Evolutionary conservation across 768 basidiomycete species (phyloP), one percentile per base, ranked within the genome.

Genomic region (Termitomyces heimii): DNA sequence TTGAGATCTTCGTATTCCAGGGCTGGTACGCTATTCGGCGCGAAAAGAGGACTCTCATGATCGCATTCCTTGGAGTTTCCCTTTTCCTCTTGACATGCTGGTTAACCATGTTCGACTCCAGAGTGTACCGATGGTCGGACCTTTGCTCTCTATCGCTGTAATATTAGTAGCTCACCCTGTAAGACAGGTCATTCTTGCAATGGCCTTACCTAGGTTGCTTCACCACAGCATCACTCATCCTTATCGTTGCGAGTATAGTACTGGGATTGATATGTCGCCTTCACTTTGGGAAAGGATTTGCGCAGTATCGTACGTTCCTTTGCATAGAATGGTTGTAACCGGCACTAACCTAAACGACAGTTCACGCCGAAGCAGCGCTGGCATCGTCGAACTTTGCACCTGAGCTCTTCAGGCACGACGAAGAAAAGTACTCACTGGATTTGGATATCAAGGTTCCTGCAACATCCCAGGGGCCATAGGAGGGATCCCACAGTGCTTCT

Each of bases 231-330:
- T 80, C 82, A 0, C 73, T 82, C 60, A 61, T 72, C 10, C 70
- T 79, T 9, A 67, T 78, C 37, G 55, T 72, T 65, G 70, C 73
- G 20, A 79, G 75, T 48, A 68, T 75, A 40, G 65, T 75, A 29
- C 71, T 85, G 14, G 81, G 77, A 8, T 61, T 77, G 52, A 65
- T 82, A 26, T 84, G 81, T 62, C 71, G 78, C 60, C 59, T 73
- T 18, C 79, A 82, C 61, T 86, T 85, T 61, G 78, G 71, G 49
- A 75, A 78, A 57, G 84, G 84, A 0, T 72, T 84, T 13, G 73
- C 75, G 0, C 71, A 85, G 54, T 85, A 83, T 62, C 66, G 84
- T 86, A 62, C 59, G 82, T 73, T 5, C 44, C 46, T 54, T 20
- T 26, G 39, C 49, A 24, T 53, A n/a, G 3, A 8, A 26, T n/a